Conservation (phyloP, 1,139 yeast species). For the Scheffersomyces insectosa region DNA sequence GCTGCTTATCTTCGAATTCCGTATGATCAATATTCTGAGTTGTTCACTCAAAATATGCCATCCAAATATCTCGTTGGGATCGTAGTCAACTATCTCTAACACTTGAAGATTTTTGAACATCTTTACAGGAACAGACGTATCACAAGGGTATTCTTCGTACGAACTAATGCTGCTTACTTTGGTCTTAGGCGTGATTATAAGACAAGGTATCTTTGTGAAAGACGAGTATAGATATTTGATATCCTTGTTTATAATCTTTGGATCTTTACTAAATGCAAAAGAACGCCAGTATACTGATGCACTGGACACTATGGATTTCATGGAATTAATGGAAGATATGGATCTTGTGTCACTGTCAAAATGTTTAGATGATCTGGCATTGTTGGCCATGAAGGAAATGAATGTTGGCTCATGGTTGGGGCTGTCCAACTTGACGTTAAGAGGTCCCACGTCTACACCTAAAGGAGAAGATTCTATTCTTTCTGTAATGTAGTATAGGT, state of each 20-base stretch:
- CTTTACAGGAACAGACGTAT: conserved; percentile 62
- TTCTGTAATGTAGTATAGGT: conserved; percentile 59
- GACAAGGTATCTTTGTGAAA: conserved; percentile 65
- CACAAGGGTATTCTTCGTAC: conserved; percentile 72
- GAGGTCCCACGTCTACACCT: conserved; percentile 62
- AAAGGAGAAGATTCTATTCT: conserved; percentile 55
- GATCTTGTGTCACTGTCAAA: conserved; percentile 61
- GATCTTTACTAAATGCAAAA: conserved; percentile 39
- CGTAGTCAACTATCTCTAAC: conserved; percentile 58
- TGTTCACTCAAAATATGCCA: conserved; percentile 62
- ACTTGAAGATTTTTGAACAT: conserved; percentile 65
- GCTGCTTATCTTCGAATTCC: conserved; percentile 51
- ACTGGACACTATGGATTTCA: conserved; percentile 54
- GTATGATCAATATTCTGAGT: conserved; percentile 54
- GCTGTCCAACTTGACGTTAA: conserved; percentile 58
- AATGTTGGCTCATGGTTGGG: conserved; percentile 60
- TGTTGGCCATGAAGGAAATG: conserved; percentile 51
- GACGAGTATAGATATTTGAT: conserved; percentile 62
- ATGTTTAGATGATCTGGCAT: conserved; percentile 43
- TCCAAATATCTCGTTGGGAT: conserved; percentile 65
- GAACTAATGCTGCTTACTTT: conserved; percentile 57
- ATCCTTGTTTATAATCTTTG: conserved; percentile 47
- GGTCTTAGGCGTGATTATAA: conserved; percentile 59
- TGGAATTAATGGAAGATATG: conserved; percentile 61
- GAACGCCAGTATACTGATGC: conserved; percentile 49